Evolutionary conservation across 2,329 filamentous ascomycete genomes (phyloP).

Genomic region (Cephalotrichum gorgonifer): DNA sequence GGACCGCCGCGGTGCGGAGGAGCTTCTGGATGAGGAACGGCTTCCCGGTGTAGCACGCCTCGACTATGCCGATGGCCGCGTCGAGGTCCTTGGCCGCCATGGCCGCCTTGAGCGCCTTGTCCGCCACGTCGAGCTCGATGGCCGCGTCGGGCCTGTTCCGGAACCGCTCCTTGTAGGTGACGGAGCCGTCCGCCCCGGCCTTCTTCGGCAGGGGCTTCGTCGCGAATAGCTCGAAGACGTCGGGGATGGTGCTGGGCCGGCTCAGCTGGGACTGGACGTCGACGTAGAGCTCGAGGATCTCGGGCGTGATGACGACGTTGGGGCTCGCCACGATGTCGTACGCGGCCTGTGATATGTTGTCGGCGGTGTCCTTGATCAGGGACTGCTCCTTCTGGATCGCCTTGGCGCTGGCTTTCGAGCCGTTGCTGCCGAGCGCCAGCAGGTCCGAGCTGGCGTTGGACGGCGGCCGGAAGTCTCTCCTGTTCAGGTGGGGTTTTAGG

Average conservation of each 20-base stretch:
- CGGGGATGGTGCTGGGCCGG: slow-evolving; percentile 65
- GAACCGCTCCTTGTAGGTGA: slow-evolving; percentile 32
- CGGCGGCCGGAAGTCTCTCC: slow-evolving; percentile 1
- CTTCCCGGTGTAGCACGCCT: slow-evolving; percentile 55
- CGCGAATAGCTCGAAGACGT: slow-evolving; percentile 72
- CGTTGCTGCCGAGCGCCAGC: slow-evolving; percentile 19
- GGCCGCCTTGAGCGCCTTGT: slow-evolving; percentile 66
- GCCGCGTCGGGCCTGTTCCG: slow-evolving; percentile 62
- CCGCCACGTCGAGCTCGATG: slow-evolving; percentile 59
- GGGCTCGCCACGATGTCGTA: slow-evolving; percentile 63
- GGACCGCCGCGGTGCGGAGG: slow-evolving; percentile 51
- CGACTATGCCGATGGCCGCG: slow-evolving; percentile 65
- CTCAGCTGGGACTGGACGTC: slow-evolving; percentile 63
- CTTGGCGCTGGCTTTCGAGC: slow-evolving; percentile 7
- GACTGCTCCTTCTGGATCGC: slow-evolving; percentile 6
- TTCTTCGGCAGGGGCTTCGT: slow-evolving; percentile 62
- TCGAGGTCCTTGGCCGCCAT: slow-evolving; percentile 70
- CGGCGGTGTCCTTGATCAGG: slow-evolving; percentile 31
- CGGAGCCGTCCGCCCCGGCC: neutral
- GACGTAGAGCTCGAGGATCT: slow-evolving; percentile 65
- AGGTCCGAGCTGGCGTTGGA: slow-evolving; percentile 18
- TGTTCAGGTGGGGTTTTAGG: slow-evolving; percentile 21
- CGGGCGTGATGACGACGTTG: slow-evolving; percentile 68
- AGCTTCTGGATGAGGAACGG: slow-evolving; percentile 61
- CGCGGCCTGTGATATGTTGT: slow-evolving; percentile 48